A percentile compares a stretch with the other conserved stretches of the same genome.
phyloP scores from a whole-genome alignment of 805 yeast species.

The Spathaspora sp. region DNA sequence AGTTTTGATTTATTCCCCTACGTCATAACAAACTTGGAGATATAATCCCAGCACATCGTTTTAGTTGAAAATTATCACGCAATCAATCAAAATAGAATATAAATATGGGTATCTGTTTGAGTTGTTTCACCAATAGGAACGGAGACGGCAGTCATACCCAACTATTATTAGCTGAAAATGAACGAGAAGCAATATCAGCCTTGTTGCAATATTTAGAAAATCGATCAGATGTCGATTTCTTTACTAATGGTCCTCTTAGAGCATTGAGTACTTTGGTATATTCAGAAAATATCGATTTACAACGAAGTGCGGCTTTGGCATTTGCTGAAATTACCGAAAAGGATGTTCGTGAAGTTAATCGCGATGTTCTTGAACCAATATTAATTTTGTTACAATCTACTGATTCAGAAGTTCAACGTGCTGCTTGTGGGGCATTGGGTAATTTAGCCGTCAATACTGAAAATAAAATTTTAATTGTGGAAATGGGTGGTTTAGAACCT shows the following conservation, averaged over 20 bases:
- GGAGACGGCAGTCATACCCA: conserved; percentile 69
- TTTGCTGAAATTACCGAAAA: conserved; percentile 98
- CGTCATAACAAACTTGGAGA: background rate
- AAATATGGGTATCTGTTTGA: conserved; percentile 41
- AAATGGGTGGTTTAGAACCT: conserved; percentile 97
- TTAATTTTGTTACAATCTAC: conserved; percentile 78
- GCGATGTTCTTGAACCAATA: conserved; percentile 92
- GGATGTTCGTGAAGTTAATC: conserved; percentile 83
- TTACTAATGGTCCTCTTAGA: conserved; percentile 77
- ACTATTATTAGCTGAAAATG: conserved; percentile 82
- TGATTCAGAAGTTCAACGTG: conserved; percentile 95
- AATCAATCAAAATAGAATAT: background rate
- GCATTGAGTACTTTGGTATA: conserved; percentile 91
- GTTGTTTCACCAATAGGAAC: conserved; percentile 39
- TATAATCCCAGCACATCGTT: background rate
- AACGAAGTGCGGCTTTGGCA: conserved; percentile 95
- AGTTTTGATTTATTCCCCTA: too few relatives aligned
- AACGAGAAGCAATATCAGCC: conserved; percentile 92
- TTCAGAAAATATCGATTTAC: conserved; percentile 91
- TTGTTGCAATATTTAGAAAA: conserved; percentile 86
- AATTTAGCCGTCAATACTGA: conserved; percentile 95
- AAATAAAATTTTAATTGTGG: conserved; percentile 88
- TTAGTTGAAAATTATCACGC: background rate
- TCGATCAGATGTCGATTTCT: conserved; percentile 82
- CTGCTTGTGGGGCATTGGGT: conserved; percentile 99